Conservation (phyloP, 139 green algal species). For the Chlamydomonas schloesseri region DNA sequence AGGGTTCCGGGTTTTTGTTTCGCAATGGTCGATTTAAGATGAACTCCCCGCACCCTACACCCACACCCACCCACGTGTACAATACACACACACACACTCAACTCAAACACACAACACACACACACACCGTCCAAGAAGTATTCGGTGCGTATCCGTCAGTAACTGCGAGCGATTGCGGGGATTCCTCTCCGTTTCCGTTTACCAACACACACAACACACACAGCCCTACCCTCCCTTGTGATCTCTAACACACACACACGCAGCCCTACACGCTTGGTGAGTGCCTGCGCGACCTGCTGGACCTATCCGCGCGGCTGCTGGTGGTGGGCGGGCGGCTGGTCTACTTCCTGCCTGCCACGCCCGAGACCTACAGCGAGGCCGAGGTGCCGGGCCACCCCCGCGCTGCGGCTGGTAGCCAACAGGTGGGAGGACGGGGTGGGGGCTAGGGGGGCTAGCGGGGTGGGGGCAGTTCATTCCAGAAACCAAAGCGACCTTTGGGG, state of each 20-base stretch:
- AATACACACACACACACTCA: no score
- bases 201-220: no score
- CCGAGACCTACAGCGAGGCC: conserved; percentile 66
- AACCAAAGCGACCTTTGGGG: neutral
- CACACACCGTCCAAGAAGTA: no score
- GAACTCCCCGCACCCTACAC: no score
- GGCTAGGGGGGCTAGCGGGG: neutral
- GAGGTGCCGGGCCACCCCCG: conserved; percentile 82
- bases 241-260: neutral
- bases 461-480: neutral
- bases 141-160: no score
- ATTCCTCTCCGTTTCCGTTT: no score
- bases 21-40: no score
- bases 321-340: conserved; percentile 73
- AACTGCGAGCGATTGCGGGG: no score
- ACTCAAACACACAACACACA: no score
- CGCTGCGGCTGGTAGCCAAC: conserved; percentile 65
- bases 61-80: no score
- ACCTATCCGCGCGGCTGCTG: conserved; percentile 83
- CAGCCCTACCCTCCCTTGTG: no score
- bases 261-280: conserved; percentile 88
- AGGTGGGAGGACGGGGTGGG: conserved; percentile 14
- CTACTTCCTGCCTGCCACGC: conserved; percentile 79
- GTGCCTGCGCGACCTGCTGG: conserved; percentile 93
- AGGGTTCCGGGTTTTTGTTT: no score